These are phyloP conservation scores for Pythium aquatile DNA, from an alignment of 352 stramenopile species.

Conservation along the genomic window DNA sequence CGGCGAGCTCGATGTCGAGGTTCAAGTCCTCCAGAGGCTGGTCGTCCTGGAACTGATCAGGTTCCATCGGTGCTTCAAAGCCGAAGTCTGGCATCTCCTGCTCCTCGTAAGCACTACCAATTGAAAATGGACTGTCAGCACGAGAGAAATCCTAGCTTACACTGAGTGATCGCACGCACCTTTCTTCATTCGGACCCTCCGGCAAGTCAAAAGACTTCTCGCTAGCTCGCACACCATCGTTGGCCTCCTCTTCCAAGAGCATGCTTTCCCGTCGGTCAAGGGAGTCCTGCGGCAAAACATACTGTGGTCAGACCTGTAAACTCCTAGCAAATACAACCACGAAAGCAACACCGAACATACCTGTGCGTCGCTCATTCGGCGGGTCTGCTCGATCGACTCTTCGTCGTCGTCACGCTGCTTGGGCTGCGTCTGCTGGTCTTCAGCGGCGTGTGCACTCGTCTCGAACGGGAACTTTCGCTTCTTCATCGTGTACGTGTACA, in stretches of 20 bases:
- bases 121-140: not conserved
- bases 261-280: conserved; percentile 23
- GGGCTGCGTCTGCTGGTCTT: not conserved
- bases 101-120: conserved; percentile 34
- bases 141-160: too few relatives aligned
- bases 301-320: not conserved
- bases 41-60: conserved; percentile 33
- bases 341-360: conserved; percentile 25
- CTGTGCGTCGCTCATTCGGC: conserved; percentile 60
- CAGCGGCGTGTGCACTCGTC: conserved; percentile 15
- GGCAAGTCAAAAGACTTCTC: conserved; percentile 29
- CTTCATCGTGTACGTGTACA: conserved; percentile 87
- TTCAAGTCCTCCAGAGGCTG: conserved; percentile 60
- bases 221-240: not conserved
- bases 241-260: conserved; percentile 16
- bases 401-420: conserved; percentile 27
- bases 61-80: conserved; percentile 51
- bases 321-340: not conserved
- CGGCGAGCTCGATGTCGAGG: conserved; percentile 79
- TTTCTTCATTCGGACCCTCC: conserved; percentile 18
- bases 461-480: conserved; percentile 81
- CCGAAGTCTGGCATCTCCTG: conserved; percentile 53
- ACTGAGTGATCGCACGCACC: conserved; percentile 1
- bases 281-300: not conserved
- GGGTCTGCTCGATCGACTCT: conserved; percentile 64